Percentiles rank a stretch among this genome's conserved stretches.
These are phyloP conservation scores for Colletotrichum simmondsii DNA, from an alignment of 2,329 filamentous ascomycete genomes.

Conservation along the genomic window DNA sequence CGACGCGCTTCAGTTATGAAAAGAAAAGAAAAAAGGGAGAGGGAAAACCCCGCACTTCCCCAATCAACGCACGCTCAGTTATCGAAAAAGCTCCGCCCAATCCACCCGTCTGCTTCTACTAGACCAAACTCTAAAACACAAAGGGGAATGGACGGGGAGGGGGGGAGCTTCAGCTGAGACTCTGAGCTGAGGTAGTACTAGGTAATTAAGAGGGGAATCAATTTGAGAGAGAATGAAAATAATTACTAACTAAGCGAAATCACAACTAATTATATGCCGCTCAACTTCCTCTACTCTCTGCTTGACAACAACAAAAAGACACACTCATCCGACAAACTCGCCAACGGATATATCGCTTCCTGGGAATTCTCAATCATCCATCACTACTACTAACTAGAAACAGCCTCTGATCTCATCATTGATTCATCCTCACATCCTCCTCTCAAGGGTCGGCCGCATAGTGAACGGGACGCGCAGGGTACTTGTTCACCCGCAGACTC, in stretches of 20 bases:
- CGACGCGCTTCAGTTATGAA: background rate
- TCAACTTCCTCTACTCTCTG: background rate
- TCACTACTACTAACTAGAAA: background rate
- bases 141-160: background rate
- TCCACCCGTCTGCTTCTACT: background rate
- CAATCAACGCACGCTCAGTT: background rate
- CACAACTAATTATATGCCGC: background rate
- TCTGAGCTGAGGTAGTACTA: no score
- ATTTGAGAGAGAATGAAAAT: background rate
- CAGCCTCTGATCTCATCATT: background rate
- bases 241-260: background rate
- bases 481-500: constrained; percentile 23
- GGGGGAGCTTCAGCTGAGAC: no score
- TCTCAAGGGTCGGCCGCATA: constrained; percentile 21
- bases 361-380: background rate
- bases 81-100: background rate
- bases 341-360: background rate
- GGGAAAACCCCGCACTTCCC: background rate
- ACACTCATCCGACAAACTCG: background rate
- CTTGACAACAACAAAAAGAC: background rate
- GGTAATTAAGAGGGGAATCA: no score
- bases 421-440: background rate
- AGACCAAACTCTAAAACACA: background rate
- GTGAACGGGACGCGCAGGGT: constrained; percentile 18
- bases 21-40: background rate